A percentile compares a stretch with the other conserved stretches of the same genome.
Evolutionary conservation across 441 rosid genomes (phyloP).

Genomic region (Gossypium gossypioides): DNA sequence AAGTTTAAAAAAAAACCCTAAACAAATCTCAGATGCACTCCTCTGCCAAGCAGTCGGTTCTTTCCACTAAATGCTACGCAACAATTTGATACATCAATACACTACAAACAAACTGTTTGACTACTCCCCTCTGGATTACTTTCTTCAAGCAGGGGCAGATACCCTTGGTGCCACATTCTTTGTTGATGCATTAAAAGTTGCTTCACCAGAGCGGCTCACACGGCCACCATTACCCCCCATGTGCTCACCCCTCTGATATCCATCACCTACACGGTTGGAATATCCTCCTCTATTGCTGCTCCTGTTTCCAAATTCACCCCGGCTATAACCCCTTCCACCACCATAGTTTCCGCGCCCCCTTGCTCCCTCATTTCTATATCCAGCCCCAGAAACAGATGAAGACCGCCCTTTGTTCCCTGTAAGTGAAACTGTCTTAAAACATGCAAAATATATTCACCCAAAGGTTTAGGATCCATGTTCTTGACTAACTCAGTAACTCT

Average conservation of each 20-base stretch:
- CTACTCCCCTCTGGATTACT: neutral
- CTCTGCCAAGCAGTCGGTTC: neutral
- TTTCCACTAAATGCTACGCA: slow-evolving; percentile 18
- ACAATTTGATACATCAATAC: slow-evolving; percentile 15
- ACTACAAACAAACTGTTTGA: slow-evolving; percentile 16
- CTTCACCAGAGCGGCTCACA: slow-evolving; percentile 33
- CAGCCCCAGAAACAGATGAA: slow-evolving; percentile 42
- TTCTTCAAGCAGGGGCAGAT: slow-evolving; percentile 47
- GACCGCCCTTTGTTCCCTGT: slow-evolving; percentile 61
- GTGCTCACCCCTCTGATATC: slow-evolving; percentile 45
- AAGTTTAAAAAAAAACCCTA: neutral
- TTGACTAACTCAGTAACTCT: neutral
- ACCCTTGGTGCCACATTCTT: slow-evolving; percentile 35
- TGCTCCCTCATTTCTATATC: slow-evolving; percentile 58
- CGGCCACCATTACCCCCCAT: slow-evolving; percentile 39
- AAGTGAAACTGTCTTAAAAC: neutral
- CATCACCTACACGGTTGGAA: slow-evolving; percentile 53
- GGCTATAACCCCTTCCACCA: slow-evolving; percentile 51
- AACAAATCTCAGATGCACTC: neutral
- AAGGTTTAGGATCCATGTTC: neutral
- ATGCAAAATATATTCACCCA: neutral
- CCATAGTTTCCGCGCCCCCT: slow-evolving; percentile 72
- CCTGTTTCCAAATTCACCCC: slow-evolving; percentile 61
- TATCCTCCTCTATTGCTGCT: slow-evolving; percentile 52
- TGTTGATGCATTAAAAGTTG: slow-evolving; percentile 24